A percentile compares a stretch with the other conserved stretches of the same genome.
Evolutionary conservation across 2,329 filamentous ascomycete species (phyloP).

Genomic region (Cytospora piceicola): DNA sequence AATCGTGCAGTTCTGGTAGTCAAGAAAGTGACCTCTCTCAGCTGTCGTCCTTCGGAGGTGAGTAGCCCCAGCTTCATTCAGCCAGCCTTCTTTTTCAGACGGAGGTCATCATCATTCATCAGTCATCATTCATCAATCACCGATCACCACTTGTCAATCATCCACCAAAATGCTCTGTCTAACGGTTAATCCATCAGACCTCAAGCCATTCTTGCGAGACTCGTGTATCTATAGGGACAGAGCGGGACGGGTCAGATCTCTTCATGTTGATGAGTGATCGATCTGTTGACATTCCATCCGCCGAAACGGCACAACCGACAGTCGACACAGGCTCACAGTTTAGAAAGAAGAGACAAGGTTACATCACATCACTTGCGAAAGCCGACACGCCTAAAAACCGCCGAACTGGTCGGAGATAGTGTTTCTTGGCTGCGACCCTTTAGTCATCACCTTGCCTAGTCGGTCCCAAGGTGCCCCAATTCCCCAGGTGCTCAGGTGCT

Average conservation of each 20-base stretch:
- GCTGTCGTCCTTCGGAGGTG: conserved; percentile 28
- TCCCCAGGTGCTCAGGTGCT: conserved; percentile 1
- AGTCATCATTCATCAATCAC: background rate
- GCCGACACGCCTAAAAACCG: background rate
- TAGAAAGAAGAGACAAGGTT: background rate
- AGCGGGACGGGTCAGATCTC: background rate
- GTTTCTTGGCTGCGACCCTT: conserved; percentile 9
- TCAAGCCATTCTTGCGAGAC: conserved; percentile 1
- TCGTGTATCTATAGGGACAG: background rate
- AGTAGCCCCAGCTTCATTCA: conserved; percentile 11
- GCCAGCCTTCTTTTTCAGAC: background rate
- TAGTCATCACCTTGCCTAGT: conserved; percentile 24
- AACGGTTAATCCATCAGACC: background rate
- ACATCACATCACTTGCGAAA: background rate
- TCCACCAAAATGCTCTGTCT: conserved; percentile 4
- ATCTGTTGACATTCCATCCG: background rate
- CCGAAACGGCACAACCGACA: background rate
- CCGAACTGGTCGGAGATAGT: conserved; percentile 20
- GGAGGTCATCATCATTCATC: background rate
- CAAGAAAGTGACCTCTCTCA: conserved; percentile 11
- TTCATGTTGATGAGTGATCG: background rate
- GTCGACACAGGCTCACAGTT: background rate
- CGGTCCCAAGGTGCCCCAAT: conserved; percentile 10
- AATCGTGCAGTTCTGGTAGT: conserved; percentile 11
- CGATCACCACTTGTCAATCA: background rate